Conservation (phyloP, 768 basidiomycete genomes). For the Rhizopogon salebrosus region DNA sequence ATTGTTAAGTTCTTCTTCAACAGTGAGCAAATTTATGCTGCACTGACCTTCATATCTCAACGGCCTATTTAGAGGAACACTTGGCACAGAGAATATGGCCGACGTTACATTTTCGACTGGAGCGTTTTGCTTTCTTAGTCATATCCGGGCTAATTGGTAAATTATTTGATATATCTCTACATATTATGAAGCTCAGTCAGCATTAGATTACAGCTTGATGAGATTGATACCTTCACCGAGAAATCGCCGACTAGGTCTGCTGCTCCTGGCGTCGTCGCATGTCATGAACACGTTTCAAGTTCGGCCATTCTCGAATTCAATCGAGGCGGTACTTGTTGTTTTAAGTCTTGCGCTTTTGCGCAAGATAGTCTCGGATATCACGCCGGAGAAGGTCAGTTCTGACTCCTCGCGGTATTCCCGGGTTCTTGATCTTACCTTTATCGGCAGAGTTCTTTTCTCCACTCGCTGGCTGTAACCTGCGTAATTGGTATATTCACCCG, state of each 20-base stretch:
- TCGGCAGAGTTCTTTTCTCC: constrained; percentile 5
- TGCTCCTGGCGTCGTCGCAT: constrained; percentile 32
- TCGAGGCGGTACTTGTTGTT: constrained; percentile 28
- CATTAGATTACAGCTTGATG: constrained; percentile 19
- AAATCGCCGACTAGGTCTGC: constrained; percentile 14
- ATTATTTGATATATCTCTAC: neutral
- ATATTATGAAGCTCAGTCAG: constrained; percentile 1
- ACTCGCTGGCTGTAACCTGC: constrained; percentile 21
- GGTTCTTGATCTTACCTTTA: neutral
- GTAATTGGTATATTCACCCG: constrained; percentile 29
- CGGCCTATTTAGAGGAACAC: constrained; percentile 7
- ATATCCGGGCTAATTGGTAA: constrained; percentile 31
- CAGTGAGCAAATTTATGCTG: constrained; percentile 16
- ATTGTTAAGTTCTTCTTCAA: constrained; percentile 10
- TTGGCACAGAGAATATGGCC: constrained; percentile 4
- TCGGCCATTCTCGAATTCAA: constrained; percentile 35
- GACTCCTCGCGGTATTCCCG: neutral
- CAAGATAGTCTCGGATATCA: constrained; percentile 6
- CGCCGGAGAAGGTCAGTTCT: neutral
- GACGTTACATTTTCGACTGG: constrained; percentile 21
- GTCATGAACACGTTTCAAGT: constrained; percentile 33
- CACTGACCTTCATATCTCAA: constrained; percentile 1
- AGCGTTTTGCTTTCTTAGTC: constrained; percentile 26
- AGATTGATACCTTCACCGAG: constrained; percentile 17
- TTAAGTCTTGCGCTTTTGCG: constrained; percentile 23